A percentile compares a stretch with the other conserved stretches of the same genome.
These are phyloP conservation scores for Naganishia sp. DNA, from an alignment of 1,284 basidiomycete species.

Conservation along the genomic window DNA sequence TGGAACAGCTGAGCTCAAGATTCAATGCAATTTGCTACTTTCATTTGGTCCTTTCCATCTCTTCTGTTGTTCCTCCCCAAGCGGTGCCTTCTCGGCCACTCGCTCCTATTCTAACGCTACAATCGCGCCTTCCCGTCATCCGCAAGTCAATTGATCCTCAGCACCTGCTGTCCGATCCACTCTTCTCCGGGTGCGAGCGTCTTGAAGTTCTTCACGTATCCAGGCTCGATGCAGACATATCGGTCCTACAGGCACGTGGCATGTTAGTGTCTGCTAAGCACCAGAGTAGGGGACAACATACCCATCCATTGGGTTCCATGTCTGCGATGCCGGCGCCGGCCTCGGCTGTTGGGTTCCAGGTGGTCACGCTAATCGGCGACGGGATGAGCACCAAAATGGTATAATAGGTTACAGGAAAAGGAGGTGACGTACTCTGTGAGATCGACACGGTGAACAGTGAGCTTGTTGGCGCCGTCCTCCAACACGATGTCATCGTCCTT, in stretches of 20 bases:
- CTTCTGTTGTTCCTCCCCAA: too few relatives aligned
- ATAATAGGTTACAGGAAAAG: background rate
- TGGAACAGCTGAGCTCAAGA: too few relatives aligned
- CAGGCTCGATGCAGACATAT: constrained; percentile 84
- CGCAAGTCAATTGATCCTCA: constrained; percentile 46
- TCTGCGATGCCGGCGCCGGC: constrained; percentile 72
- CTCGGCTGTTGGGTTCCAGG: constrained; percentile 77
- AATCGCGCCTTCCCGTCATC: background rate
- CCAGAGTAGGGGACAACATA: constrained; percentile 41
- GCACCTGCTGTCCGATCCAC: constrained; percentile 72
- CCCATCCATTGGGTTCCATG: constrained; percentile 86
- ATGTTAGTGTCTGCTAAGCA: constrained; percentile 15
- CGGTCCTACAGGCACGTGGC: constrained; percentile 59
- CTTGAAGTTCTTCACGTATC: constrained; percentile 62
- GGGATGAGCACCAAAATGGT: background rate
- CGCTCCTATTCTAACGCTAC: background rate
- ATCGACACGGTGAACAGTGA: constrained; percentile 61
- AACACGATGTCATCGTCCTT: constrained; percentile 60
- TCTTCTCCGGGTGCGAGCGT: constrained; percentile 62
- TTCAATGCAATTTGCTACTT: too few relatives aligned
- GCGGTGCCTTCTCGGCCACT: too few relatives aligned
- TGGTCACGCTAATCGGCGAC: constrained; percentile 14
- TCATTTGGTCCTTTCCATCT: too few relatives aligned
- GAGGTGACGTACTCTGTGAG: constrained; percentile 58
- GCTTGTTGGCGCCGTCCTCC: constrained; percentile 61